Percentiles rank a stretch among this genome's conserved stretches.
Evolutionary conservation across 2,329 filamentous ascomycete genomes (phyloP).

Genomic region (Conoideocrella luteorostrata): DNA sequence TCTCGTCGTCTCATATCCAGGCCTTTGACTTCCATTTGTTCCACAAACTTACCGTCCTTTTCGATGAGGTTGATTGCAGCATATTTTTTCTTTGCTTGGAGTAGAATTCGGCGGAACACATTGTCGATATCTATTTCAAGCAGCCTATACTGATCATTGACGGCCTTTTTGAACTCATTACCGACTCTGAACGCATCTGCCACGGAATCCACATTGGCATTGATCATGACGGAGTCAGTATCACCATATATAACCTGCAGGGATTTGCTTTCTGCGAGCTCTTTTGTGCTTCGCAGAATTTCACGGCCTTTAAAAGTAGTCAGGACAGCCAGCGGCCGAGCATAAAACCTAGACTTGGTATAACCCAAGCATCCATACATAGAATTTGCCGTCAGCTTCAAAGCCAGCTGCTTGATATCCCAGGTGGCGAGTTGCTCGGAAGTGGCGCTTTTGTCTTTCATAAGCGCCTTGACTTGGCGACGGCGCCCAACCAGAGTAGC

Average conservation of each 20-base stretch:
- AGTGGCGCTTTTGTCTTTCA: constrained; percentile 89
- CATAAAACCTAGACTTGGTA: constrained; percentile 94
- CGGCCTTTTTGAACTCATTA: constrained; percentile 87
- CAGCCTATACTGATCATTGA: constrained; percentile 88
- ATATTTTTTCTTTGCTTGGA: constrained; percentile 99
- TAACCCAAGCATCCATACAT: constrained; percentile 99
- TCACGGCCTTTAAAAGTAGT: constrained; percentile 97
- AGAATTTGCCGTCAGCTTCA: constrained; percentile 97
- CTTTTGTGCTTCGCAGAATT: constrained; percentile 92
- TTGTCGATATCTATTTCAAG: constrained; percentile 99
- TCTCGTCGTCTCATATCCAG: constrained; percentile 97
- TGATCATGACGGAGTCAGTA: constrained; percentile 99
- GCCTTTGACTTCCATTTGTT: constrained; percentile 97
- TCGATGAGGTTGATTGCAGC: constrained; percentile 92
- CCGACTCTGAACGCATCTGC: constrained; percentile 86
- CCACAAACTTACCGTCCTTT: constrained; percentile 79
- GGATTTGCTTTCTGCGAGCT: constrained; percentile 83
- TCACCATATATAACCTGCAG: constrained; percentile 97
- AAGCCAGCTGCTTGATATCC: constrained; percentile 95
- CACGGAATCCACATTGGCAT: constrained; percentile 92
- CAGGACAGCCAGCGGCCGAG: constrained; percentile 86
- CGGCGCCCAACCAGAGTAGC: constrained; percentile 83
- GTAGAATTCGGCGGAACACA: constrained; percentile 82
- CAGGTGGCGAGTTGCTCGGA: constrained; percentile 83
- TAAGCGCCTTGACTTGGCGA: constrained; percentile 88